Conservation (phyloP, 2,329 filamentous ascomycete genomes). For the Ascochyta lentis region DNA sequence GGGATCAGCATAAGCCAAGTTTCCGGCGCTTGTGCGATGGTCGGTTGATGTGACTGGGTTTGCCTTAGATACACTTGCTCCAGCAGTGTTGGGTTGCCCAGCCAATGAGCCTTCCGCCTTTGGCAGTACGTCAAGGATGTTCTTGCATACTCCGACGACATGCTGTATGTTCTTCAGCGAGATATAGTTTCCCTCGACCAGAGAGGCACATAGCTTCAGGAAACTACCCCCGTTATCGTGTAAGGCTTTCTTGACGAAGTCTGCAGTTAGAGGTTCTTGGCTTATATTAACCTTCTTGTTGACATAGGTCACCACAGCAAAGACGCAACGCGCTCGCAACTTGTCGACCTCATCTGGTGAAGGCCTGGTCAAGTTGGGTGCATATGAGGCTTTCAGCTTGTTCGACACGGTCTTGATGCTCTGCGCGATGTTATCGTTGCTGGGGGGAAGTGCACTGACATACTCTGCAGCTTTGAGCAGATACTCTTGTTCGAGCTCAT, state of each 20-base stretch:
- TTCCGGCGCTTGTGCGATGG: background rate
- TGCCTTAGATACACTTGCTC: too few species aligned
- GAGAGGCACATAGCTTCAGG: conserved; percentile 27
- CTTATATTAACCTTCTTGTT: conserved; percentile 24
- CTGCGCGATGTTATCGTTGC: conserved; percentile 2
- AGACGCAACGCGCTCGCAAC: conserved; percentile 25
- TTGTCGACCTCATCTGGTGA: conserved; percentile 16
- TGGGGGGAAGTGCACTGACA: conserved; percentile 20
- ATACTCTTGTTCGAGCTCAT: conserved; percentile 24
- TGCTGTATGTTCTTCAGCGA: conserved; percentile 30
- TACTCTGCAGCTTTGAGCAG: conserved; percentile 27
- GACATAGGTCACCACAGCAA: conserved; percentile 30
- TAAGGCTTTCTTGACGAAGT: conserved; percentile 24
- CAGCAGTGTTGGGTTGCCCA: background rate
- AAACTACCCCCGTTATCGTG: conserved; percentile 29
- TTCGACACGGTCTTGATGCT: conserved; percentile 23
- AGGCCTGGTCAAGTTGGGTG: background rate
- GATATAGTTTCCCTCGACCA: conserved; percentile 30
- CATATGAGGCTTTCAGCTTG: conserved; percentile 27
- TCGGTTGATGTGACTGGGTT: background rate
- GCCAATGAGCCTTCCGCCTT: conserved; percentile 14
- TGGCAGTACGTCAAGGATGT: conserved; percentile 25
- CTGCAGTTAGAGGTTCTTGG: conserved; percentile 11
- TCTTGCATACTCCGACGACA: conserved; percentile 31
- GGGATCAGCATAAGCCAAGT: conserved; percentile 3